Percentiles rank a stretch among this genome's conserved stretches.
Evolutionary conservation across 2,329 filamentous ascomycete species (phyloP).

Genomic region (Ophiocordyceps camponoti-saundersi): DNA sequence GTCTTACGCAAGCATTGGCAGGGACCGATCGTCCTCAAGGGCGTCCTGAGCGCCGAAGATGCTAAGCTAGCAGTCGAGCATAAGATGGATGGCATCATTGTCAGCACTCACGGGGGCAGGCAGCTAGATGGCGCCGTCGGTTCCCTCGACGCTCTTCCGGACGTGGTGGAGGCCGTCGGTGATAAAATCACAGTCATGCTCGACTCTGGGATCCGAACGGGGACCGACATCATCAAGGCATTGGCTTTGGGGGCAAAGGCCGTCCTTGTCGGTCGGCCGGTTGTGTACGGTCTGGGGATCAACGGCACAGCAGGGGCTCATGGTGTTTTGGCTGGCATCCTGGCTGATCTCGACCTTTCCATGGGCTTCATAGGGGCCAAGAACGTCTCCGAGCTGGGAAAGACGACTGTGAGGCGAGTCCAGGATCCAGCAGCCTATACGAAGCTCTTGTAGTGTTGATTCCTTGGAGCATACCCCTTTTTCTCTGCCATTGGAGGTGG

Average conservation of each 20-base stretch:
- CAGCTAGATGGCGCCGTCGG: conserved; percentile 21
- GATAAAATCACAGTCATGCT: conserved; percentile 37
- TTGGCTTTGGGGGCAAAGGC: conserved; percentile 22
- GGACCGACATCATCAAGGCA: conserved; percentile 22
- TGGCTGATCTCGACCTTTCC: conserved; percentile 29
- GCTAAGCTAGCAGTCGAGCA: conserved; percentile 18
- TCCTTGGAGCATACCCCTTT: too few relatives aligned
- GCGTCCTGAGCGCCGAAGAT: conserved; percentile 22
- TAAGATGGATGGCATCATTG: conserved; percentile 21
- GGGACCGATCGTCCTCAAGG: conserved; percentile 28
- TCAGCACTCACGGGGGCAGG: conserved; percentile 25
- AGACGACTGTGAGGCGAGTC: conserved; percentile 14
- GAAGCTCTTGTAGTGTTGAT: too few relatives aligned
- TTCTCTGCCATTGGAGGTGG: too few relatives aligned
- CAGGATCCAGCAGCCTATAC: conserved; percentile 11
- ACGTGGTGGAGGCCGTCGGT: conserved; percentile 36
- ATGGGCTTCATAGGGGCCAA: conserved; percentile 37
- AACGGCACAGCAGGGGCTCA: conserved; percentile 34
- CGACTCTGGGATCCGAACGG: conserved; percentile 22
- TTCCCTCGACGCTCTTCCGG: conserved; percentile 36
- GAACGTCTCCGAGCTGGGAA: conserved; percentile 20
- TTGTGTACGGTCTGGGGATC: conserved; percentile 18
- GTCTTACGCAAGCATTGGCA: conserved; percentile 42
- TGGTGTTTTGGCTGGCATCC: conserved; percentile 26
- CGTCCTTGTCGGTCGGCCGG: conserved; percentile 25